Evolutionary conservation across 176 grass and related monocot genomes (phyloP).

Genomic region (Melocanna baccifera): DNA sequence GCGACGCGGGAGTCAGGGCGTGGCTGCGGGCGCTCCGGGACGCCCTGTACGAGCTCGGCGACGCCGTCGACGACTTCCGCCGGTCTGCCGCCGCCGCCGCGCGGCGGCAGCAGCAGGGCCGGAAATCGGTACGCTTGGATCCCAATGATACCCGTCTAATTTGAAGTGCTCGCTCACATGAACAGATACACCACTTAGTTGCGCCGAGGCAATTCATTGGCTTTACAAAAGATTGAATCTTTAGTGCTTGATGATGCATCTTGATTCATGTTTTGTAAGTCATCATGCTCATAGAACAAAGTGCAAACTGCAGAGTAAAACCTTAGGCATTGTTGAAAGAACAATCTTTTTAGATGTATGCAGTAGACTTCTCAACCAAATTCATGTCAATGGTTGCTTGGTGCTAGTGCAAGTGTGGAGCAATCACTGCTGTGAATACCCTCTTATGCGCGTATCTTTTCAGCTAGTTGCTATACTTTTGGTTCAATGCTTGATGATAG

Average conservation of each 20-base stretch:
- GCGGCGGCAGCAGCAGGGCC: not conserved
- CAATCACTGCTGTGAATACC: not conserved
- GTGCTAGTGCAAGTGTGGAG: not conserved
- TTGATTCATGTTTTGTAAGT: not conserved
- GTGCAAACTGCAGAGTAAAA: not conserved
- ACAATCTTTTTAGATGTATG: not conserved
- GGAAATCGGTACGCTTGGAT: constrained; percentile 24
- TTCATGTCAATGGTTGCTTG: not conserved
- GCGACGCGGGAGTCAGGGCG: constrained; percentile 14
- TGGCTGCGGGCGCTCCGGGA: constrained; percentile 27
- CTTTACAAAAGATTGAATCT: too few species aligned
- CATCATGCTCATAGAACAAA: not conserved
- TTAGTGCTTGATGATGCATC: too few species aligned
- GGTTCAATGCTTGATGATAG: not conserved
- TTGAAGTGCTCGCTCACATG: not conserved
- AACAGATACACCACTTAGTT: not conserved
- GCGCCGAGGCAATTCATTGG: not conserved
- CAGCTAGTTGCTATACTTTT: not conserved
- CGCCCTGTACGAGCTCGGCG: constrained; percentile 17
- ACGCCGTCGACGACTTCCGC: constrained; percentile 11
- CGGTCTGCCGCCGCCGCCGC: not conserved
- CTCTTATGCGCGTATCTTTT: not conserved
- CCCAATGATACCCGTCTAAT: not conserved
- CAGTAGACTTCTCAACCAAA: not conserved
- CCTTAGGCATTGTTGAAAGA: not conserved